A percentile compares a stretch with the other conserved stretches of the same genome.
Evolutionary conservation across 2,329 filamentous ascomycete genomes (phyloP).

Genomic region (Nectriaceae sp.): DNA sequence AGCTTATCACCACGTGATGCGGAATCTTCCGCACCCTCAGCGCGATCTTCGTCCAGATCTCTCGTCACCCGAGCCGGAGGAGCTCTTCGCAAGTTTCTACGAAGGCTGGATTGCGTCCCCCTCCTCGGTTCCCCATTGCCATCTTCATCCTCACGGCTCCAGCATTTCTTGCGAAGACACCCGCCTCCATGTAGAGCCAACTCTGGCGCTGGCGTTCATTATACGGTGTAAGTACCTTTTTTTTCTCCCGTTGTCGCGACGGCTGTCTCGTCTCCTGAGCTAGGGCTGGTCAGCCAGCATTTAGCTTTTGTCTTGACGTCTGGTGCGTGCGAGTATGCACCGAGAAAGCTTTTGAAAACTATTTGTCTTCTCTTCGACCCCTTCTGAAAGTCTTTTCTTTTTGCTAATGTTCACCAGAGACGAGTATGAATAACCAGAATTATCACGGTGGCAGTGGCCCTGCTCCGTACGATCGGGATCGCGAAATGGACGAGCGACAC

Average conservation of each 20-base stretch:
- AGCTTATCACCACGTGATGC: conserved; percentile 38
- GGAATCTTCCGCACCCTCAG: conserved; percentile 29
- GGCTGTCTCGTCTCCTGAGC: conserved; percentile 26
- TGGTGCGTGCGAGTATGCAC: background rate
- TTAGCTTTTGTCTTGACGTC: background rate
- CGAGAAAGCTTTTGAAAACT: too few relatives aligned
- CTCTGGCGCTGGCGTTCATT: conserved; percentile 33
- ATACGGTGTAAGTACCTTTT: conserved; percentile 36
- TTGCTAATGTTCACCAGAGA: too few relatives aligned
- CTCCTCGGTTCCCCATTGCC: conserved; percentile 1
- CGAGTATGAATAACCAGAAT: conserved; percentile 50
- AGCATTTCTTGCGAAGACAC: conserved; percentile 16
- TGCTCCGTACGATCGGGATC: conserved; percentile 49
- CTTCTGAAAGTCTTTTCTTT: background rate
- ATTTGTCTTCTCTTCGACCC: too few relatives aligned
- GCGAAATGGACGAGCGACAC: conserved; percentile 51
- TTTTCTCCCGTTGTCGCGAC: conserved; percentile 27
- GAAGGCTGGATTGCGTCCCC: conserved; percentile 24
- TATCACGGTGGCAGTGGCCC: conserved; percentile 42
- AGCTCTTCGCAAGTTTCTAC: conserved; percentile 38
- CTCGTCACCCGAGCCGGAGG: conserved; percentile 37
- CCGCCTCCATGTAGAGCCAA: conserved; percentile 40
- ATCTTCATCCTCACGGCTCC: background rate
- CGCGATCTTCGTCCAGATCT: conserved; percentile 34
- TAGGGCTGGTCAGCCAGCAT: conserved; percentile 7